These are phyloP conservation scores for Penicillium thymicola DNA, from an alignment of 2,329 filamentous ascomycete genomes.

Conservation along the genomic window DNA sequence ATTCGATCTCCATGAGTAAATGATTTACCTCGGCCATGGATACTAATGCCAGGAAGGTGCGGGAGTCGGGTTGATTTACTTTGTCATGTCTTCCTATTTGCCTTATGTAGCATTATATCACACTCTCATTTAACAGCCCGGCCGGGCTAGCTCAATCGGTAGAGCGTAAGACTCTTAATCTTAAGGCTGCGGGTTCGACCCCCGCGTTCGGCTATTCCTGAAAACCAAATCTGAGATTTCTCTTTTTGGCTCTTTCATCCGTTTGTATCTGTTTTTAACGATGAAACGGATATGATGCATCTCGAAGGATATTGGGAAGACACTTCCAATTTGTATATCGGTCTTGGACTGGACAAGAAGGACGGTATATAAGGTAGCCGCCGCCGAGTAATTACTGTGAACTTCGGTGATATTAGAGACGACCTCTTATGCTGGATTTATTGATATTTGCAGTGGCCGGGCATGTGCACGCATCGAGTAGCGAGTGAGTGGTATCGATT, in stretches of 20 bases:
- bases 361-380: neutral
- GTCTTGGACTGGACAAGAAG: neutral
- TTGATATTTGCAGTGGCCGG: neutral
- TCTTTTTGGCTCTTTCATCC: slow-evolving; percentile 11
- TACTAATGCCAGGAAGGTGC: neutral
- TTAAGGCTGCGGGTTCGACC: slow-evolving; percentile 44
- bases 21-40: neutral
- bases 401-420: too few species aligned
- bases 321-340: neutral
- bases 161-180: slow-evolving; percentile 50
- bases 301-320: neutral
- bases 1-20: slow-evolving; percentile 16
- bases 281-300: neutral
- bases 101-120: neutral
- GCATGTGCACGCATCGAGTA: neutral
- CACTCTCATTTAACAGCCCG: slow-evolving; percentile 9
- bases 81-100: accelerated
- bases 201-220: slow-evolving; percentile 40
- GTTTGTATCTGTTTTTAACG: neutral
- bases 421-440: neutral
- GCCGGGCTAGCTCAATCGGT: slow-evolving; percentile 53
- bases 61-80: neutral
- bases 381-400: neutral
- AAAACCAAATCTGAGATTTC: slow-evolving; percentile 19
- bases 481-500: neutral